A percentile compares a stretch with the other conserved stretches of the same genome.
phyloP scores from a whole-genome alignment of 345 rosid genomes.

The Eucalyptus brandiana region DNA sequence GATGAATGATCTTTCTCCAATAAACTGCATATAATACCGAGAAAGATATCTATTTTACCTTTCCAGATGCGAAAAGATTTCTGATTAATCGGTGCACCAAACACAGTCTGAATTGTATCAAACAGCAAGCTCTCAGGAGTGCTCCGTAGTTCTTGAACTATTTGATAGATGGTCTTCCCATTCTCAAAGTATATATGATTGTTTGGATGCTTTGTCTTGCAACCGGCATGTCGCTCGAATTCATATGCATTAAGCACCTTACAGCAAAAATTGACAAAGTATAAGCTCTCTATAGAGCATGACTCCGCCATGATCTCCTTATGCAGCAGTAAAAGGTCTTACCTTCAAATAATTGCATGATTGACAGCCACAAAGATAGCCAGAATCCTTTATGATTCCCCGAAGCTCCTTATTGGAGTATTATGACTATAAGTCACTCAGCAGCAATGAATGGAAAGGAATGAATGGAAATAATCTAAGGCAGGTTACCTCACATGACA shows the following conservation, averaged over 20 bases:
- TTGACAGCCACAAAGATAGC: constrained; percentile 88
- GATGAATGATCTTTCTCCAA: not conserved
- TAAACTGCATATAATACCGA: not conserved
- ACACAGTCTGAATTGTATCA: constrained; percentile 65
- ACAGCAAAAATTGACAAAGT: not conserved
- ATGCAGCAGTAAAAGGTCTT: constrained; percentile 1
- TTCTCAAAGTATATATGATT: constrained; percentile 89
- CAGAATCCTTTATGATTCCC: constrained; percentile 78
- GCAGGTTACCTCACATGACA: constrained; percentile 67
- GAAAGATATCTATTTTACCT: constrained; percentile 24
- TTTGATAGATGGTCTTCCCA: constrained; percentile 91
- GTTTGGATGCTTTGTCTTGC: constrained; percentile 95
- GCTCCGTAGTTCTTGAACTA: constrained; percentile 83
- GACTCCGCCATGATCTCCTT: not conserved
- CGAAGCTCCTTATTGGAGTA: constrained; percentile 53
- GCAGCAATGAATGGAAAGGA: not conserved
- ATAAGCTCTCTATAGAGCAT: not conserved
- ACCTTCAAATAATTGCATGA: constrained; percentile 73
- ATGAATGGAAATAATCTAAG: not conserved
- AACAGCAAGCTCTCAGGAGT: constrained; percentile 65
- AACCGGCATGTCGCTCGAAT: constrained; percentile 86
- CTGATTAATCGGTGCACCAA: constrained; percentile 84
- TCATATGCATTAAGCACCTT: constrained; percentile 85
- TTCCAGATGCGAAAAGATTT: constrained; percentile 91
- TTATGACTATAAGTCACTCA: constrained; percentile 3